Base-by-base conservation (phyloP, 768 basidiomycete species). In the Trichaptum fuscoviolaceum region DNA sequence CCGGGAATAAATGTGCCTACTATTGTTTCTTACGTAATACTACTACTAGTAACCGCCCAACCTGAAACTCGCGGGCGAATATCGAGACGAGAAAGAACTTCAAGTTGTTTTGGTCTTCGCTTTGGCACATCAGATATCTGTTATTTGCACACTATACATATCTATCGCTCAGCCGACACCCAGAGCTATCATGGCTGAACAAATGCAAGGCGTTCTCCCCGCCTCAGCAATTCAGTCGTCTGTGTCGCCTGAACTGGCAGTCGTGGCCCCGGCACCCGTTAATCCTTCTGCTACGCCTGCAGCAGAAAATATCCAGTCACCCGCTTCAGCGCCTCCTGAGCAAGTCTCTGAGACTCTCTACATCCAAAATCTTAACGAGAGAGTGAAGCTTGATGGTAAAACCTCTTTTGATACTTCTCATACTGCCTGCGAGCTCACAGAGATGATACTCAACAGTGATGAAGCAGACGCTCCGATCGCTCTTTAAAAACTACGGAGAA, bases 301-400 rank as follows among this genome's bases (percentile, higher is more conserved):
- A 17, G 69, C 71, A 2, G 71, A 67, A 5, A 58, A 63, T 1
- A 57, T 68, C 0, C 67, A 71, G 52, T 64, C 70, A 7, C 64
- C 73, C 2, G 66, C 71, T 52, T 70, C 71, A 65, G 63, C 42
- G 34, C 82, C 81, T 63, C 72, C 77, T 20, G 86, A 89, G 71
- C 64, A 78, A 69, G 80, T 81, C 63, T 88, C 90, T 63, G 95
- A 97, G 77, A 97, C 95, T 5, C 83, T 97, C 26, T 98, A 98
- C 75, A 91, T 98, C 73, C 94, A 96, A 79, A 98, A 98, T 78
- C 78, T 98, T 71, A 97, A 98, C 74, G 95, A 98, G 80, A 94
- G 91, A 81, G 90, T 95, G 69, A 93, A 93, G 76, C 82, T 92
- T 42, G 87, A 88, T 65, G 88, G 90, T 89, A 60, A 58, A 71